These are phyloP conservation scores for Phalaenopsis aphrodite DNA, from an alignment of 106 monocot genomes.

Conservation along the genomic window DNA sequence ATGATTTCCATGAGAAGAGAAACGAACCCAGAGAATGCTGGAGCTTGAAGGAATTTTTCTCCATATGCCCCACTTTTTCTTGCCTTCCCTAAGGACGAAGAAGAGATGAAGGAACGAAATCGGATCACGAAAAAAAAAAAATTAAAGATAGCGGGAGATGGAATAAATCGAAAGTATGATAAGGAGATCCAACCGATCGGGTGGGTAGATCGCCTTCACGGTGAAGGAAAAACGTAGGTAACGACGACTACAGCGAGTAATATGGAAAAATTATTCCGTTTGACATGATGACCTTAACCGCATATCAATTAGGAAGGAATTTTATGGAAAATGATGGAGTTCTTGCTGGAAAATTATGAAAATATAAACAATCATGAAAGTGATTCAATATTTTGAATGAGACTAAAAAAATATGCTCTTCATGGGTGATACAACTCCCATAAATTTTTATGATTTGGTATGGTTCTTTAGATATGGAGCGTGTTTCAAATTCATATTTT, in stretches of 20 bases:
- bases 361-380: too few species aligned
- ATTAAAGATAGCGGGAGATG: background rate
- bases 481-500: too few species aligned
- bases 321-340: too few species aligned
- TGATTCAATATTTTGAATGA: too few species aligned
- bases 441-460: too few species aligned
- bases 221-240: background rate
- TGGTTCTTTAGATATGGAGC: too few species aligned
- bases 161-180: background rate
- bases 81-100: background rate
- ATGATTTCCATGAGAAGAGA: background rate
- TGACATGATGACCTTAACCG: too few species aligned
- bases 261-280: too few species aligned
- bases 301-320: too few species aligned
- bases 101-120: background rate
- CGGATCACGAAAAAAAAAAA: background rate
- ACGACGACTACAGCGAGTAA: background rate
- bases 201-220: background rate
- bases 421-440: too few species aligned
- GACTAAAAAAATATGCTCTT: too few species aligned
- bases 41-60: constrained; percentile 3
- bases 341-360: too few species aligned
- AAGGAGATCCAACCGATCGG: background rate
- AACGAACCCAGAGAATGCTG: background rate
- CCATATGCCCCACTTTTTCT: background rate